Evolutionary conservation across 768 basidiomycete species (phyloP).

Genomic region (Tulasnella sp.): DNA sequence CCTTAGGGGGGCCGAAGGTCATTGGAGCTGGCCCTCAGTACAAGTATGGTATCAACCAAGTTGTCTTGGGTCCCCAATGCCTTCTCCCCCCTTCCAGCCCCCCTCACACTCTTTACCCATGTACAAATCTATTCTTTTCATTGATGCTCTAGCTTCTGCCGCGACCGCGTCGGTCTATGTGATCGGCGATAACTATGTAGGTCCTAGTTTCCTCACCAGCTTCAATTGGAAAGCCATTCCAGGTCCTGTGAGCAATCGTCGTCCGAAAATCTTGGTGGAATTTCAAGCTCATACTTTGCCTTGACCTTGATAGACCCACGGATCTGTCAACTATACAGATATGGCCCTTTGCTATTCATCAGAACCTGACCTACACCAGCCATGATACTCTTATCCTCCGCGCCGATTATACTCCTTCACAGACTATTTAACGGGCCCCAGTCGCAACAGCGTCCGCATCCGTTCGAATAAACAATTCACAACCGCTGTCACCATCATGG

Average conservation of each 20-base stretch:
- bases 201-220: neutral
- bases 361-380: conserved; percentile 48
- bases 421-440: conserved; percentile 3
- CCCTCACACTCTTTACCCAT: no score
- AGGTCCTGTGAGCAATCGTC: conserved; percentile 8
- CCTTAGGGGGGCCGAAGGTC: no score
- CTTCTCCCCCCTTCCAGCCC: no score
- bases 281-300: neutral
- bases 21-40: no score
- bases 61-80: no score
- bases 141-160: conserved; percentile 26
- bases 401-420: conserved; percentile 38
- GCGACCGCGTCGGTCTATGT: neutral
- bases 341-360: conserved; percentile 35
- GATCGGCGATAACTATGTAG: neutral
- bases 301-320: neutral
- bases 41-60: no score
- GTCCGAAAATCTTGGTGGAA: conserved; percentile 27
- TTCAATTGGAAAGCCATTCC: conserved; percentile 5
- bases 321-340: conserved; percentile 33
- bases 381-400: conserved; percentile 37
- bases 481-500: neutral
- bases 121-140: no score
- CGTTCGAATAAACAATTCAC: conserved; percentile 13
- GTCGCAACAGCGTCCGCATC: conserved; percentile 16